Evolutionary conservation across 768 basidiomycete genomes (phyloP), one percentile per base, ranked within the genome.

Genomic region (Strobilomyces confusus): DNA sequence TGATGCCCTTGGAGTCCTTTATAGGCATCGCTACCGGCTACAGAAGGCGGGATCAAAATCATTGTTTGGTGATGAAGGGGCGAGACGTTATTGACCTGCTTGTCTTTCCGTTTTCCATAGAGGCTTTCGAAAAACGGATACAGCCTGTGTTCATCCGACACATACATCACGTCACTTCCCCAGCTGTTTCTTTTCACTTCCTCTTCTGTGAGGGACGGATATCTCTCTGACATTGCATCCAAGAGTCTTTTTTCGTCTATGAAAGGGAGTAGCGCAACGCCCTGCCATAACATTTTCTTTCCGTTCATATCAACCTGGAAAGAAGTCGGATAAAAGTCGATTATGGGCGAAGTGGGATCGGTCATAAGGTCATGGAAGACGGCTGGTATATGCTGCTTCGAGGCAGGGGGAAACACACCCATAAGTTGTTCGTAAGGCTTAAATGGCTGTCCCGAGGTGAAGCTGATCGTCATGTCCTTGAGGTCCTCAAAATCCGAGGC

Each of bases 251-350:
- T 79, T 67, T 86, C 79, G 65, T 98, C 91, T 57, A 99, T 98
- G 76, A 98, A 99, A 0, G 97, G 95, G 20, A 99, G 76, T 9
- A 99, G 75, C 0, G 97, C 95, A 51, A 99, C 93, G 49, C 97
- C 97, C 70, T 99, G 95, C 97, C 97, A 99, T 8, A 90, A 79
- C 95, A 98, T 98, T 73, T 89, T 91, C 75, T 98, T 98, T 54
- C 97, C 97, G 65, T 99, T 99, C 97, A 99, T 99, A 70, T 99
- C 97, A 64, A 98, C 87, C 61, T 95, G 84, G 69, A 99, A 99
- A 15, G 87, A 82, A 0, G 77, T 58, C 0, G 95, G 95, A 71
- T 98, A 98, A 74, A 98, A 98, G 64, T 98, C 95, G 55, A 92
- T 82, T 69, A 98, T 98, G 9, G 93, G 92, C 0, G 95, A 98